Evolutionary conservation across 2,329 filamentous ascomycete species (phyloP).

Genomic region (Orbilia brochopaga): DNA sequence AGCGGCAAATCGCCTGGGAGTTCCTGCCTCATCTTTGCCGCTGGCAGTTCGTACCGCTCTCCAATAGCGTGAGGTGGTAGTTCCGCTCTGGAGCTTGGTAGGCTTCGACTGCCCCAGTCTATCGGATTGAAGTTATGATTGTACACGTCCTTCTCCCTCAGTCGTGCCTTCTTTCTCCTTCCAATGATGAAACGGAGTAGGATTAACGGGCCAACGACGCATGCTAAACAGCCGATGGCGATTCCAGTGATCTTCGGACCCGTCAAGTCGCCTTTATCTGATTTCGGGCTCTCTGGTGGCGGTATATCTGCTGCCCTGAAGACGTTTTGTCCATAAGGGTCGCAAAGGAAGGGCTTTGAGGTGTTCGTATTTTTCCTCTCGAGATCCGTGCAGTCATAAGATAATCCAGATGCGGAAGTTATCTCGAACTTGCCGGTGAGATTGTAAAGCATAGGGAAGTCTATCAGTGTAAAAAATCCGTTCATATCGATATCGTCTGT

Average conservation of each 20-base stretch:
- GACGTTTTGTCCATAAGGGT: slow-evolving; percentile 39
- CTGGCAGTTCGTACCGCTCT: slow-evolving; percentile 30
- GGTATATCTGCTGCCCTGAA: slow-evolving; percentile 32
- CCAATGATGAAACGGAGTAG: slow-evolving; percentile 40
- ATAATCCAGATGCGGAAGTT: slow-evolving; percentile 21
- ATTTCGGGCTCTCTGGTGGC: background rate
- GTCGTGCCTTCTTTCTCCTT: slow-evolving; percentile 30
- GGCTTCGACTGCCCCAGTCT: slow-evolving; percentile 41
- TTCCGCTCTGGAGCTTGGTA: slow-evolving; percentile 43
- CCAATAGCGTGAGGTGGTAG: slow-evolving; percentile 31
- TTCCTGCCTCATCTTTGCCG: slow-evolving; percentile 42
- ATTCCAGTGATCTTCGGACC: slow-evolving; percentile 48
- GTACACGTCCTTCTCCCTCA: slow-evolving; percentile 40
- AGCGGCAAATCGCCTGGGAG: slow-evolving; percentile 33
- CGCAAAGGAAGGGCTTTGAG: slow-evolving; percentile 45
- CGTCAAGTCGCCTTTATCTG: slow-evolving; percentile 9
- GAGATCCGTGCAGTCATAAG: slow-evolving; percentile 29
- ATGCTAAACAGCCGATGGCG: slow-evolving; percentile 45
- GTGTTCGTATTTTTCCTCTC: slow-evolving; percentile 38
- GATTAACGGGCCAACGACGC: slow-evolving; percentile 36
- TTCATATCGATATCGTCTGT: slow-evolving; percentile 44
- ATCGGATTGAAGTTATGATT: slow-evolving; percentile 32
- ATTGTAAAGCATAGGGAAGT: slow-evolving; percentile 43
- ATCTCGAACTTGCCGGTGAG: slow-evolving; percentile 43
- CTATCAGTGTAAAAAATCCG: slow-evolving; percentile 26